Base-by-base conservation (phyloP, 352 stramenopile genomes). In the Pythium insidiosum region DNA sequence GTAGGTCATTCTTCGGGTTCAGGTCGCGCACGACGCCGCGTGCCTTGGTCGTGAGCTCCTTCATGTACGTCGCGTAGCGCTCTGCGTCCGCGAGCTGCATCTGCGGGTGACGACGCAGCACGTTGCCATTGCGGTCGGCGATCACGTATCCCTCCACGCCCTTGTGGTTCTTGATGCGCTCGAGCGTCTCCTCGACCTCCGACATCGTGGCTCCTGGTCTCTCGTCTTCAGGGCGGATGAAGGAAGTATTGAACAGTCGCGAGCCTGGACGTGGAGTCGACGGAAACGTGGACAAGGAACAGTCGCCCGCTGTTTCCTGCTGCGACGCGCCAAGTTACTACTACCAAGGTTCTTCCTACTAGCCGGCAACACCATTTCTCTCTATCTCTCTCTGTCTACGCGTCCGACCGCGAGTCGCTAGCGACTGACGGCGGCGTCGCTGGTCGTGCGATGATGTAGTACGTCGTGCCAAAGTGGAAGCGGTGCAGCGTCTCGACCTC, bases 381-480 rank as follows among this genome's bases (percentile, higher is more conserved):
- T n/a, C n/a, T n/a, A n/a, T n/a, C n/a, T n/a, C n/a, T n/a, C n/a
- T n/a, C n/a, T n/a, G n/a, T n/a, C n/a, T n/a, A n/a, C n/a, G n/a
- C n/a, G n/a, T n/a, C n/a, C n/a, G n/a, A n/a, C n/a, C n/a, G n/a
- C n/a, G n/a, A n/a, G n/a, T n/a, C n/a, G n/a, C n/a, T n/a, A n/a
- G n/a, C n/a, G n/a, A n/a, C n/a, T n/a, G n/a, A n/a, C 21, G 26
- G 2, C 30, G 9, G 28, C 25, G 18, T 9, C 18, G 43, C 31
- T 45, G 82, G 77, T 33, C 58, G 65, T 15, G 80, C 84, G 11
- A 90, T 52, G 44, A 94, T 89, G 65, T 89, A 87, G 63, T 95
- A 94, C 13, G 94, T 98, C 37, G 93, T 98, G 37, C 93, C 94
- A 63, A 98, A 98, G 61, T 98, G 93, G 67, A 94, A 98, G 28